Conservation (phyloP, 2,329 filamentous ascomycete species). For the Biscogniauxia sp. region DNA sequence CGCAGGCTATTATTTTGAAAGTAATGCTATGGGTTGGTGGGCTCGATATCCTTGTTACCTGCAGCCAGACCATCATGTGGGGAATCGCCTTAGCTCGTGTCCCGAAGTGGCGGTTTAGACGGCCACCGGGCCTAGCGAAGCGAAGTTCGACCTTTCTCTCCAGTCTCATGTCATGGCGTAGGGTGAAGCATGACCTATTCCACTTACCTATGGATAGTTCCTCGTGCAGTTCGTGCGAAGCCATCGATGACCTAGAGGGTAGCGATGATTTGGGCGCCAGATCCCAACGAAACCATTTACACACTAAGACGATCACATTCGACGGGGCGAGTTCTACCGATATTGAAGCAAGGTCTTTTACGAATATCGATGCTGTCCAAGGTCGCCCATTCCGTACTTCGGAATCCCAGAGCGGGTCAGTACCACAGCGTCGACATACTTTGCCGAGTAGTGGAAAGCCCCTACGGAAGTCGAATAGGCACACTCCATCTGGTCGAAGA, state of each 20-base stretch:
- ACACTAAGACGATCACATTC: slow-evolving; percentile 18
- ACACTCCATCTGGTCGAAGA: slow-evolving; percentile 62
- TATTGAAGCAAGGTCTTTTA: slow-evolving; percentile 2
- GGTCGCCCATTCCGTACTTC: slow-evolving; percentile 7
- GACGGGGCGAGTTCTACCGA: slow-evolving; percentile 13
- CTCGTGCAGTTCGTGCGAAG: slow-evolving; percentile 33
- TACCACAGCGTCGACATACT: slow-evolving; percentile 46
- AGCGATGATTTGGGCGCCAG: slow-evolving; percentile 21
- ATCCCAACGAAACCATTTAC: slow-evolving; percentile 10
- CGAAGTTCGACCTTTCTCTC: slow-evolving; percentile 36
- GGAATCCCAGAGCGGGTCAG: slow-evolving; percentile 12
- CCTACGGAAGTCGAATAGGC: slow-evolving; percentile 41
- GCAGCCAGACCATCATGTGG: slow-evolving; percentile 74
- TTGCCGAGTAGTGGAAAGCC: slow-evolving; percentile 43
- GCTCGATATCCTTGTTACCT: slow-evolving; percentile 69
- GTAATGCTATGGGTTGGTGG: slow-evolving; percentile 84
- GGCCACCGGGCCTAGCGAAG: slow-evolving; percentile 41
- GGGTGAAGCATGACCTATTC: slow-evolving; percentile 41
- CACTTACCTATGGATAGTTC: slow-evolving; percentile 31
- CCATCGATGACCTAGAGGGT: slow-evolving; percentile 29
- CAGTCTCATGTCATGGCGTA: slow-evolving; percentile 45
- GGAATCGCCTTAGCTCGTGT: slow-evolving; percentile 83
- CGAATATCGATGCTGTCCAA: background rate
- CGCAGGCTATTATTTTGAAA: slow-evolving; percentile 83
- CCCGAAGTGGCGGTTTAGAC: slow-evolving; percentile 84